phyloP scores from a whole-genome alignment of 2,329 filamentous ascomycete species.

The Davidsoniella virescens region DNA sequence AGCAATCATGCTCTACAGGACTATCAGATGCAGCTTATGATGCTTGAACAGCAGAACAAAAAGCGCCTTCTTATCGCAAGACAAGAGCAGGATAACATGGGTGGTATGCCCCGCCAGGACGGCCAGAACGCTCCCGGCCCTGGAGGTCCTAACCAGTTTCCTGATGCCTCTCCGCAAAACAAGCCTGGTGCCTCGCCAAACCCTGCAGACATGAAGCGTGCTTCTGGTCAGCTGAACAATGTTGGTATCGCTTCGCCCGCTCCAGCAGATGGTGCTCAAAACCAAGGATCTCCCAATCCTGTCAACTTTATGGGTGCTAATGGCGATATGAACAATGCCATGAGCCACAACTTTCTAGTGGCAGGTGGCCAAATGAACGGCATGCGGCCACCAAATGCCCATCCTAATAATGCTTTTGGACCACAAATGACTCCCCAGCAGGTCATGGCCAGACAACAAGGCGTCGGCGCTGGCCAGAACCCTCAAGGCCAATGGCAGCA shows the following conservation, averaged over 20 bases:
- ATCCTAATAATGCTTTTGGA: conserved; percentile 34
- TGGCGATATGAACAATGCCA: conserved; percentile 37
- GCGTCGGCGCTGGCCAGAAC: conserved; percentile 14
- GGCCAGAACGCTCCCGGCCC: conserved; percentile 37
- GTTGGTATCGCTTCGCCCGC: conserved; percentile 54
- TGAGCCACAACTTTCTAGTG: conserved; percentile 43
- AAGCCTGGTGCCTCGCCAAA: conserved; percentile 60
- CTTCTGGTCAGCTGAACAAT: conserved; percentile 56
- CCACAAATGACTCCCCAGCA: conserved; percentile 44
- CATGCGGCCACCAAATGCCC: conserved; percentile 54
- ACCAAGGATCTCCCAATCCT: conserved; percentile 46
- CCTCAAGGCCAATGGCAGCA: conserved; percentile 27
- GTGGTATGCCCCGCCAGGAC: conserved; percentile 33
- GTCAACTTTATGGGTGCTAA: conserved; percentile 44
- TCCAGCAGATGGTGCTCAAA: conserved; percentile 47
- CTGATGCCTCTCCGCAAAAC: conserved; percentile 51
- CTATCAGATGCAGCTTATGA: conserved; percentile 80
- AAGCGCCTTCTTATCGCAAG: conserved; percentile 72
- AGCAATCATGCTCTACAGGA: conserved; percentile 73
- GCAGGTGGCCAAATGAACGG: conserved; percentile 38
- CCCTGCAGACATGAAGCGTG: conserved; percentile 62
- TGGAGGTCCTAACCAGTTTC: conserved; percentile 45
- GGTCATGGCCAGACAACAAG: conserved; percentile 20
- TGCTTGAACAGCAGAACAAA: conserved; percentile 77
- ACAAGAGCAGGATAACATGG: conserved; percentile 53